phyloP scores from a whole-genome alignment of 2,329 filamentous ascomycete species.

The Elsinoe perseae region DNA sequence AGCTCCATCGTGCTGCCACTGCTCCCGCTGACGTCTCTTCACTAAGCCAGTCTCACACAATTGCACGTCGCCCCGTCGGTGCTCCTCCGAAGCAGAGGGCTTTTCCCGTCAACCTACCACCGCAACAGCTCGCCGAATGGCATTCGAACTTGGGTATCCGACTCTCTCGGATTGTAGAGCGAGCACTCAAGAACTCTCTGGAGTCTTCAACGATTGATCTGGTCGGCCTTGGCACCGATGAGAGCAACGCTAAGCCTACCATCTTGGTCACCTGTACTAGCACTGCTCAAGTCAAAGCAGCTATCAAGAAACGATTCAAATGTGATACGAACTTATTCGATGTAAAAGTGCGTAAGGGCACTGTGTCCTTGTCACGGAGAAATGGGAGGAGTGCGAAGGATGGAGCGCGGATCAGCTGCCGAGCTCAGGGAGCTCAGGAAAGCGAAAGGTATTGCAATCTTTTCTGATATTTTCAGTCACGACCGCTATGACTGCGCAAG shows the following conservation, averaged over 20 bases:
- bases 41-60: slow-evolving; percentile 5
- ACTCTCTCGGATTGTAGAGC: slow-evolving; percentile 61
- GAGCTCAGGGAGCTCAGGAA: background rate
- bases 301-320: slow-evolving; percentile 61
- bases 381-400: background rate
- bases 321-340: slow-evolving; percentile 59
- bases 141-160: slow-evolving; percentile 63
- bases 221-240: slow-evolving; percentile 63
- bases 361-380: slow-evolving; percentile 22
- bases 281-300: slow-evolving; percentile 61
- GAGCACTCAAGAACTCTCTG: slow-evolving; percentile 63
- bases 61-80: slow-evolving; percentile 4
- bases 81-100: slow-evolving; percentile 13
- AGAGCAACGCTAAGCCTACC: slow-evolving; percentile 59
- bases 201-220: slow-evolving; percentile 74
- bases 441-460: slow-evolving; percentile 19
- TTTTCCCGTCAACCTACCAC: slow-evolving; percentile 44
- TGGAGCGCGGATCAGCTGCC: slow-evolving; percentile 26
- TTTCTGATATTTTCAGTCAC: slow-evolving; percentile 14
- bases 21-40: slow-evolving; percentile 24
- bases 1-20: slow-evolving; percentile 11
- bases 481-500: slow-evolving; percentile 13
- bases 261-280: slow-evolving; percentile 72
- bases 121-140: slow-evolving; percentile 62
- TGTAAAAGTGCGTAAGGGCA: slow-evolving; percentile 63